Evolutionary conservation across 2,329 filamentous ascomycete genomes (phyloP).

Genomic region (Colletotrichum australisinense): DNA sequence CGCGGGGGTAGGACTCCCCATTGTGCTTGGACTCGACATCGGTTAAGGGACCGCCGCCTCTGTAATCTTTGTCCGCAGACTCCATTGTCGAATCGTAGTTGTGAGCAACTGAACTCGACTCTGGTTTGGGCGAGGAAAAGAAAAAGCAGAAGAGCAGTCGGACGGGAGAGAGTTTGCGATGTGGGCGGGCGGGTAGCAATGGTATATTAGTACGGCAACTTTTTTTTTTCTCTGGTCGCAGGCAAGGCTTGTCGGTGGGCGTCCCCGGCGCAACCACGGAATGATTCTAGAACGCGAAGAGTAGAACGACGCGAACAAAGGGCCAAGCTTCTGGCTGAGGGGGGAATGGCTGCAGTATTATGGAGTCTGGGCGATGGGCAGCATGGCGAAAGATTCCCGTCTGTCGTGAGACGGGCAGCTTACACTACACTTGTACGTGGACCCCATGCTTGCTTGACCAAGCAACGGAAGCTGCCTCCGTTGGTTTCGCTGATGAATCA

Average conservation of each 20-base stretch:
- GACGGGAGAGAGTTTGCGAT: neutral
- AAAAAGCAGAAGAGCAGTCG: neutral
- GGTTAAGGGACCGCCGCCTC: constrained; percentile 25
- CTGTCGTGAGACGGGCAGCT: constrained; percentile 7
- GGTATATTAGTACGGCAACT: neutral
- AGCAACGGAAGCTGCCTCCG: constrained; percentile 8
- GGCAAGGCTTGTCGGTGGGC: constrained; percentile 16
- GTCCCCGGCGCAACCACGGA: constrained; percentile 30
- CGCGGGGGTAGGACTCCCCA: constrained; percentile 36
- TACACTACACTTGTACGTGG: neutral
- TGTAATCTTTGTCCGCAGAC: constrained; percentile 29
- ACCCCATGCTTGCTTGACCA: neutral
- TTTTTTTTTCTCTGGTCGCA: neutral
- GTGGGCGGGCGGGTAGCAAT: neutral
- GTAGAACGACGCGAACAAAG: neutral
- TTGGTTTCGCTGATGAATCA: neutral
- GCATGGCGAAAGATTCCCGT: constrained; percentile 14
- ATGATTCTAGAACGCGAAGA: constrained; percentile 17
- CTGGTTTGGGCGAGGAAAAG: neutral
- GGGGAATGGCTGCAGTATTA: constrained; percentile 11
- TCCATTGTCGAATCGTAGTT: constrained; percentile 15
- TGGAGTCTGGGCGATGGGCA: constrained; percentile 21
- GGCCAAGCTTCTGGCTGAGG: neutral
- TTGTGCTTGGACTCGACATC: constrained; percentile 39
- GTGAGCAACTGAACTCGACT: neutral